Evolutionary conservation across 225 moss, liverwort and hornwort species (phyloP), one percentile per base, ranked within the genome.

Genomic region (Polytrichum formosum): DNA sequence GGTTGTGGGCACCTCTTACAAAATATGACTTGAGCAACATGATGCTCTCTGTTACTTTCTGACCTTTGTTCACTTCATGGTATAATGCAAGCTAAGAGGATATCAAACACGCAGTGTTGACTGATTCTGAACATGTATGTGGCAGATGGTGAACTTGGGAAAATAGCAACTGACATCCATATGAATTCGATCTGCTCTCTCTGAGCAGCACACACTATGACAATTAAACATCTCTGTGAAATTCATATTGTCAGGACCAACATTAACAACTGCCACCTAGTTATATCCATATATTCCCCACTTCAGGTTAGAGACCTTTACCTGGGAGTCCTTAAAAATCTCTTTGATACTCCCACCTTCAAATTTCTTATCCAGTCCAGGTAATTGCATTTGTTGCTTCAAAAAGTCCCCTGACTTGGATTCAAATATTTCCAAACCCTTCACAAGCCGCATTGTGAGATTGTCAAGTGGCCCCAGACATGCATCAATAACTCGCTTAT

Each of bases 241-340:
- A 21, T 58, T 58, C 23, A 23, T 7, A 5, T 1, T 58, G 20
- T 23, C 58, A 58, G 2, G 16, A 46, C 2, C 46, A 46, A 46
- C 46, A 46, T 13, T 46, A 13, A 3, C 46, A 46, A 46, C 46
- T 46, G 46, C 46, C 46, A 46, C 13, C 46, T 16, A 16, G 46
- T 13, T 46, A 46, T 16, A 46, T 16, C 37, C 3, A 46, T 16
- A 13, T 46, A 16, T 46, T 46, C 46, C n/a, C 13, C 46, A 16
- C 46, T 46, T 46, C 13, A 46, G 46, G 13, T 3, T 3, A 46
- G 46, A 46, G 46, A 46, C 13, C 46, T 46, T 46, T 46, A 90
- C 90, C 87, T 90, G 90, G 71, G 85, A 82, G 65, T 92, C 87
- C 64, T 67, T 75, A 62, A 82, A 91, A 30, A 81, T 80, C 56